phyloP scores from a whole-genome alignment of 345 rosid genomes.

The Streptanthus diversifolius region DNA sequence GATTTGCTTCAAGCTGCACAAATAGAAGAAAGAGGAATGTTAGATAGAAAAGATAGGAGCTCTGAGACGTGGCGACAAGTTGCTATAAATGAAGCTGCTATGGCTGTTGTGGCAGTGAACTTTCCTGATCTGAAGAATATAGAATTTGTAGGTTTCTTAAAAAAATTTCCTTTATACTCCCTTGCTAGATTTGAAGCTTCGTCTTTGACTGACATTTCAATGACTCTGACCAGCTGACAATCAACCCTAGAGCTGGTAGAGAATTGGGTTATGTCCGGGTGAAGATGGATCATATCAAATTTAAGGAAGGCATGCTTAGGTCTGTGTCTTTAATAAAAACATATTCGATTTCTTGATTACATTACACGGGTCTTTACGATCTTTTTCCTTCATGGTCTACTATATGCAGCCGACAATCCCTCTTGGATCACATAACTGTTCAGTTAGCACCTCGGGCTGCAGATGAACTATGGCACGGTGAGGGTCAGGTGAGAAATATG shows the following conservation, averaged over 20 bases:
- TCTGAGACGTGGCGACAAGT: slow-evolving; percentile 79
- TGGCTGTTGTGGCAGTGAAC: slow-evolving; percentile 92
- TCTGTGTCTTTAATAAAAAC: not conserved
- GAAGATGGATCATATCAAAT: slow-evolving; percentile 84
- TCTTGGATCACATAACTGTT: slow-evolving; percentile 89
- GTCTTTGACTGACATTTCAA: not conserved
- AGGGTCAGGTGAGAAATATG: slow-evolving; percentile 62
- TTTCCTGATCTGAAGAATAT: slow-evolving; percentile 84
- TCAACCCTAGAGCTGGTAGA: slow-evolving; percentile 91
- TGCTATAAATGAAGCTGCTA: slow-evolving; percentile 89
- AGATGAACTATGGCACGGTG: slow-evolving; percentile 87
- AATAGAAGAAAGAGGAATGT: slow-evolving; percentile 93
- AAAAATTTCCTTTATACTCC: not conserved
- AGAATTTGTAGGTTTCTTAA: slow-evolving; percentile 65
- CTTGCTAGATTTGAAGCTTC: not conserved
- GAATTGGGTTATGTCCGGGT: slow-evolving; percentile 84
- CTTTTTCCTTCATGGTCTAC: not conserved
- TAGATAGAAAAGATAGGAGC: slow-evolving; percentile 82
- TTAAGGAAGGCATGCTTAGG: slow-evolving; percentile 83
- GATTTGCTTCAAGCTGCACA: slow-evolving; percentile 94
- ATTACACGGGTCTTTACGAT: not conserved
- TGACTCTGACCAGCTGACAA: slow-evolving; percentile 60
- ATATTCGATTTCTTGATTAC: not conserved
- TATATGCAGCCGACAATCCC: slow-evolving; percentile 72
- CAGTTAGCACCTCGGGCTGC: slow-evolving; percentile 98